Percentiles rank a stretch among this genome's conserved stretches.
Evolutionary conservation across 495 filamentous ascomycete species (phyloP).

Genomic region (Penicillium lividum): DNA sequence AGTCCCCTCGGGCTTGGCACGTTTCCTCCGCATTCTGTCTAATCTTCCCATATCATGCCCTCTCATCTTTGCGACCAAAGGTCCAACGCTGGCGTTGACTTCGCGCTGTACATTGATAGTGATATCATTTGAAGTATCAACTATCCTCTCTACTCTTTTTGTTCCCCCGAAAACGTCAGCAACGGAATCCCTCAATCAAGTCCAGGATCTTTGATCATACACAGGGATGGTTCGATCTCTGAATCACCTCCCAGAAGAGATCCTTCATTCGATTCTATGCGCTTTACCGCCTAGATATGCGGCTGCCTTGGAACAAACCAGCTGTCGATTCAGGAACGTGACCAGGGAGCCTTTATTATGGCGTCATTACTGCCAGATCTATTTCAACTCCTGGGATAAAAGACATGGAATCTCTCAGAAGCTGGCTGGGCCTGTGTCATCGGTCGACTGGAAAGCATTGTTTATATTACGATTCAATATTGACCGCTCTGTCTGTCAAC

Average conservation of each 20-base stretch:
- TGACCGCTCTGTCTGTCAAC: conserved; percentile 53
- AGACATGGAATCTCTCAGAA: conserved; percentile 64
- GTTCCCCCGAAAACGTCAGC: background rate
- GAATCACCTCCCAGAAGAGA: conserved; percentile 66
- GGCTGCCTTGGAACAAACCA: conserved; percentile 57
- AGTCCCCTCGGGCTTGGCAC: background rate
- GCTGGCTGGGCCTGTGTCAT: conserved; percentile 48
- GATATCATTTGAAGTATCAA: background rate
- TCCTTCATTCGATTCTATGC: conserved; percentile 68
- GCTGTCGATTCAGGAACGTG: conserved; percentile 62
- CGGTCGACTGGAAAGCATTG: conserved; percentile 74
- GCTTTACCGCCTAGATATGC: conserved; percentile 53
- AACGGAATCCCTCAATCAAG: background rate
- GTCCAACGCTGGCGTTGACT: conserved; percentile 17
- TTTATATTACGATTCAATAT: conserved; percentile 60
- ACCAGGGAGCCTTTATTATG: conserved; percentile 74
- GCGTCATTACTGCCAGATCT: conserved; percentile 67
- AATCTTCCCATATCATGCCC: conserved; percentile 2
- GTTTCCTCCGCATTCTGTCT: background rate
- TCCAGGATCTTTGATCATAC: background rate
- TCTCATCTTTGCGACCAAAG: conserved; percentile 6
- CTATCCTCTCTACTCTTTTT: background rate
- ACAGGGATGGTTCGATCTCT: conserved; percentile 44
- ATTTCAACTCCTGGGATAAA: conserved; percentile 72
- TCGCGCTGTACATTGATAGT: conserved; percentile 3